These are phyloP conservation scores for Hyaloscypha variabilis DNA, from an alignment of 495 filamentous ascomycete genomes.

Conservation along the genomic window DNA sequence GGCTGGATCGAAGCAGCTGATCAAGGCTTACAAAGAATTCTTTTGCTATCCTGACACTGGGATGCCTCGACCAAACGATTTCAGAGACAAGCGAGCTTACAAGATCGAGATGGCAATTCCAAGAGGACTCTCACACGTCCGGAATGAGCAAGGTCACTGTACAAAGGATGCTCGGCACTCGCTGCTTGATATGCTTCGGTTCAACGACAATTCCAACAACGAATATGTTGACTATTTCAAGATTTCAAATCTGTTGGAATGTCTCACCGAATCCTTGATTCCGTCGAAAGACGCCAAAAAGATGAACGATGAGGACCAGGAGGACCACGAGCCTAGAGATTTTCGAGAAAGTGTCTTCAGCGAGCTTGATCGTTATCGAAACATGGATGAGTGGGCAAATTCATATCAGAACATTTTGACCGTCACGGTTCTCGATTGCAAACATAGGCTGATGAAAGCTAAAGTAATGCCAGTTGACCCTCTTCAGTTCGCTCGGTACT, in stretches of 20 bases:
- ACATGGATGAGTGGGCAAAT: conserved; percentile 91
- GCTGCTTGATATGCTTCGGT: conserved; percentile 82
- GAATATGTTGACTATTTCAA: conserved; percentile 86
- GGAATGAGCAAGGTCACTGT: conserved; percentile 74
- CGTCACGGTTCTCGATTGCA: conserved; percentile 76
- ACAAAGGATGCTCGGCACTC: conserved; percentile 76
- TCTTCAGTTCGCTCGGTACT: conserved; percentile 78
- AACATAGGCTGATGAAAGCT: conserved; percentile 71
- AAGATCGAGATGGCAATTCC: conserved; percentile 80
- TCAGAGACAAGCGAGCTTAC: conserved; percentile 80
- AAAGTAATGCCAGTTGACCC: conserved; percentile 62
- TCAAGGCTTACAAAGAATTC: conserved; percentile 80
- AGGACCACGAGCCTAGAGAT: conserved; percentile 52
- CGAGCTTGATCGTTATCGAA: conserved; percentile 86
- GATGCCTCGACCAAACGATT: conserved; percentile 87
- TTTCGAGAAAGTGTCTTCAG: conserved; percentile 73
- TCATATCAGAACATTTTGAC: conserved; percentile 94
- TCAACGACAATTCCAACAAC: conserved; percentile 93
- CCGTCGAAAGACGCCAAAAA: conserved; percentile 39
- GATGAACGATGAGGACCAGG: conserved; percentile 52
- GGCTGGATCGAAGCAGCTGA: conserved; percentile 82
- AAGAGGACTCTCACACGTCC: conserved; percentile 74
- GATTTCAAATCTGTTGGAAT: conserved; percentile 77
- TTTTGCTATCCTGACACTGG: conserved; percentile 77
- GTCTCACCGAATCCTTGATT: conserved; percentile 76